These are phyloP conservation scores for Cichorium intybus DNA, from an alignment of 140 eudicot species.

Conservation along the genomic window DNA sequence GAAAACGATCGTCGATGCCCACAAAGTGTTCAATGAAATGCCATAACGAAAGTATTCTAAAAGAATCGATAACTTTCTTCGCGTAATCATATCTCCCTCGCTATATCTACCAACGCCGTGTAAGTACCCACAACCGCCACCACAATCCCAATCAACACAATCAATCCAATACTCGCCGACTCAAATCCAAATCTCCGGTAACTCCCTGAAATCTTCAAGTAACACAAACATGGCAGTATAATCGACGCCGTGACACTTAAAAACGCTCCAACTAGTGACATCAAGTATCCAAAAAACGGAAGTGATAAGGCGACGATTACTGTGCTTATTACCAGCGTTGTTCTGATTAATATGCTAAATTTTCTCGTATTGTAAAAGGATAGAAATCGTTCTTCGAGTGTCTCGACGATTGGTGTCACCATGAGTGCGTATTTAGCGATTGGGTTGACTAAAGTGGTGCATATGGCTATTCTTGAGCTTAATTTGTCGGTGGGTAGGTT, in stretches of 20 bases:
- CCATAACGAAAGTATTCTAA: too few relatives aligned
- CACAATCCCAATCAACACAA: constrained; percentile 41
- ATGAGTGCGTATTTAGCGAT: constrained; percentile 79
- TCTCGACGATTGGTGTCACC: constrained; percentile 61
- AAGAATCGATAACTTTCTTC: too few relatives aligned
- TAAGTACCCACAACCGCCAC: constrained; percentile 59
- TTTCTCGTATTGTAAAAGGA: constrained; percentile 26
- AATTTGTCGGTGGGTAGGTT: constrained; percentile 62
- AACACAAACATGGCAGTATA: constrained; percentile 76
- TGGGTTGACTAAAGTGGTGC: constrained; percentile 84
- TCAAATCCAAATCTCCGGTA: constrained; percentile 47
- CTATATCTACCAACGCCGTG: constrained; percentile 39
- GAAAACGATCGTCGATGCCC: too few relatives aligned
- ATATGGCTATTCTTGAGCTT: constrained; percentile 69
- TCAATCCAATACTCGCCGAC: constrained; percentile 28
- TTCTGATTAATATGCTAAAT: constrained; percentile 46
- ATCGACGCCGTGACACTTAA: constrained; percentile 71
- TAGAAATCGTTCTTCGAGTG: constrained; percentile 46
- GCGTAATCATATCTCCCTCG: constrained; percentile 31
- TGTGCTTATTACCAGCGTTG: constrained; percentile 56
- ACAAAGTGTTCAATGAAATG: too few relatives aligned
- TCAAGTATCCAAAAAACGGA: constrained; percentile 60
- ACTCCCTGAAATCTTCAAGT: constrained; percentile 69
- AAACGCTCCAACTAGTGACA: constrained; percentile 93
- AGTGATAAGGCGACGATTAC: constrained; percentile 56